These are phyloP conservation scores for Aristolochia fimbriata DNA, from an alignment of 164 flowering plant species.

Conservation along the genomic window DNA sequence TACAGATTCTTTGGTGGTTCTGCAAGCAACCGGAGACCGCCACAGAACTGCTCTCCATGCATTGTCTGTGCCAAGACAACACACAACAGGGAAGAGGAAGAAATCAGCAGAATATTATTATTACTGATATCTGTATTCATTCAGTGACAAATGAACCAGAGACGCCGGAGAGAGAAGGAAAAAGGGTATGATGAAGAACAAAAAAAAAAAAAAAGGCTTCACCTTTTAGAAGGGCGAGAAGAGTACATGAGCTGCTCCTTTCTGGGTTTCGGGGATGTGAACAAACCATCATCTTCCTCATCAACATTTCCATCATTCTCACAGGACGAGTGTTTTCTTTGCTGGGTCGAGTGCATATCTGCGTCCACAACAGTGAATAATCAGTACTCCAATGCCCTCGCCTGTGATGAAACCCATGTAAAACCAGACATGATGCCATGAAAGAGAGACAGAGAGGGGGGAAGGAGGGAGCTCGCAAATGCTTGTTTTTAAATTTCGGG, in stretches of 20 bases:
- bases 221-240: conserved; percentile 38
- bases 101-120: too few species aligned
- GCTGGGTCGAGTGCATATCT: conserved; percentile 25
- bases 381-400: neutral
- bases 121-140: too few species aligned
- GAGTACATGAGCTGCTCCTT: conserved; percentile 18
- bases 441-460: too few species aligned
- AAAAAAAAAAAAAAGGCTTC: neutral
- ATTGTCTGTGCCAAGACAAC: conserved; percentile 17
- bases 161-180: conserved; percentile 5
- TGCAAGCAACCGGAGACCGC: conserved; percentile 26
- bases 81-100: neutral
- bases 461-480: too few species aligned
- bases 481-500: neutral
- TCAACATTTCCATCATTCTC: conserved; percentile 29
- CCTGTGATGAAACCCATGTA: neutral
- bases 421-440: neutral
- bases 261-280: conserved; percentile 17
- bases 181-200: neutral
- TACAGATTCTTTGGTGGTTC: conserved; percentile 34
- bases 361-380: conserved; percentile 3
- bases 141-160: neutral
- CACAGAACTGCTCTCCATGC: conserved; percentile 32
- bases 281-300: conserved; percentile 24
- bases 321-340: conserved; percentile 22